Percentiles rank a stretch among this genome's conserved stretches.
phyloP scores from a whole-genome alignment of 441 rosid species.

The Pelargonium hybrid region DNA sequence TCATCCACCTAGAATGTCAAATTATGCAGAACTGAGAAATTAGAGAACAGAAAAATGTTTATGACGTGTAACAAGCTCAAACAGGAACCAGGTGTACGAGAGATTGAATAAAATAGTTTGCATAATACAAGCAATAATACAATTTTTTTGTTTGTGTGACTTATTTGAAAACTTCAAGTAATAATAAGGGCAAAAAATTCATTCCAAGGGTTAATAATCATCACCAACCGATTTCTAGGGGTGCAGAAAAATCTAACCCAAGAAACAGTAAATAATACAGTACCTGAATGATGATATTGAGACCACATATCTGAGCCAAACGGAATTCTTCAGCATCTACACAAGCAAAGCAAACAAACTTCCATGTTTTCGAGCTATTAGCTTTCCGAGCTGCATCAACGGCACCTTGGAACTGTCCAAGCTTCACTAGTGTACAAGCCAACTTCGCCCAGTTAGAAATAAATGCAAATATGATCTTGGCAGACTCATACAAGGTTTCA shows the following conservation, averaged over 20 bases:
- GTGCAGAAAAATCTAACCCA: too few relatives aligned
- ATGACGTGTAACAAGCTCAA: too few relatives aligned
- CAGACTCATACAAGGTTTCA: slow-evolving; percentile 86
- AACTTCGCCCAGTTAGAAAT: slow-evolving; percentile 98
- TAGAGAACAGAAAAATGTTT: background rate
- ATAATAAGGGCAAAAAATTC: too few relatives aligned
- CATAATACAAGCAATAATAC: too few relatives aligned
- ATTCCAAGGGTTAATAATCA: too few relatives aligned
- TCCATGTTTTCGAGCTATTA: slow-evolving; percentile 99
- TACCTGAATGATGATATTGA: slow-evolving; percentile 92
- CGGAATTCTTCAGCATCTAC: slow-evolving; percentile 99
- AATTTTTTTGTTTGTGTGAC: too few relatives aligned
- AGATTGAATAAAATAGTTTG: background rate
- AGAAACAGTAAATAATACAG: background rate
- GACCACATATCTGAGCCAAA: slow-evolving; percentile 96
- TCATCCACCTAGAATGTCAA: slow-evolving; percentile 68
- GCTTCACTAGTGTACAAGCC: slow-evolving; percentile 87
- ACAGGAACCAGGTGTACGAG: background rate
- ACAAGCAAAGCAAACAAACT: slow-evolving; percentile 99
- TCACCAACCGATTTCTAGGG: too few relatives aligned
- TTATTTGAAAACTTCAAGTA: too few relatives aligned
- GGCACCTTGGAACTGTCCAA: slow-evolving; percentile 90
- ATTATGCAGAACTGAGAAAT: background rate
- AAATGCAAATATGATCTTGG: slow-evolving; percentile 87
- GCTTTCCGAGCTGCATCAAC: slow-evolving; percentile 99